phyloP scores from a whole-genome alignment of 2,329 filamentous ascomycete species.

The Nothophoma quercina region DNA sequence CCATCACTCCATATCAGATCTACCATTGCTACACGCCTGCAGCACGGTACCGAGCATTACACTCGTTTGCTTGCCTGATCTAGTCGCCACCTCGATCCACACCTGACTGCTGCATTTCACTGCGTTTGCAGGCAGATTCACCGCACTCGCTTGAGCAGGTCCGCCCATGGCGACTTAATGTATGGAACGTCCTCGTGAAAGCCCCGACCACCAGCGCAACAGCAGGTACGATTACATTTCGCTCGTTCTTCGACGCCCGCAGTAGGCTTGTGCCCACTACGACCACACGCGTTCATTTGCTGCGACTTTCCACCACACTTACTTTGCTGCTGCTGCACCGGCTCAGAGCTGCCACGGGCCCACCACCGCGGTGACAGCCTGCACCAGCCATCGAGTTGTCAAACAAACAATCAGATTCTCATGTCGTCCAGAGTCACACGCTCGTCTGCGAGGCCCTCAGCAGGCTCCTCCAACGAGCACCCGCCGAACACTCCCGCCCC shows the following conservation, averaged over 20 bases:
- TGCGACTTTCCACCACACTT: conserved; percentile 21
- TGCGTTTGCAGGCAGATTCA: conserved; percentile 27
- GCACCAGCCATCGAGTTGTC: conserved; percentile 37
- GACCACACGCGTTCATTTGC: conserved; percentile 16
- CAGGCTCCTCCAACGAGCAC: conserved; percentile 59
- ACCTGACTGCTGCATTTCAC: conserved; percentile 13
- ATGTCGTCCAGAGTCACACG: conserved; percentile 98
- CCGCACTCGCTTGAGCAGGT: conserved; percentile 45
- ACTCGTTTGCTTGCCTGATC: conserved; percentile 16
- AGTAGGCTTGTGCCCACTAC: conserved; percentile 4
- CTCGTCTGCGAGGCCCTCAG: conserved; percentile 90
- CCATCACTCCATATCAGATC: conserved; percentile 5
- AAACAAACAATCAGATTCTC: conserved; percentile 63
- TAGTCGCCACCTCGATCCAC: conserved; percentile 5
- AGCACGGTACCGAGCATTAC: conserved; percentile 15
- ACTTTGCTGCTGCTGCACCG: conserved; percentile 31
- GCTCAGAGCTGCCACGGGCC: conserved; percentile 40
- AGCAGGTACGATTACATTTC: conserved; percentile 31
- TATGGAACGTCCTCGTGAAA: conserved; percentile 41
- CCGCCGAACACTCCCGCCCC: conserved; percentile 51
- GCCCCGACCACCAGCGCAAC: conserved; percentile 32
- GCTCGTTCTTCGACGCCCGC: conserved; percentile 26
- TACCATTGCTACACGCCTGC: conserved; percentile 19
- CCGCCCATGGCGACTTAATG: conserved; percentile 51
- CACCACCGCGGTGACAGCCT: conserved; percentile 39